These are phyloP conservation scores for Stagonosporopsis cucurbitacearum DNA, from an alignment of 2,329 filamentous ascomycete genomes.

Conservation along the genomic window DNA sequence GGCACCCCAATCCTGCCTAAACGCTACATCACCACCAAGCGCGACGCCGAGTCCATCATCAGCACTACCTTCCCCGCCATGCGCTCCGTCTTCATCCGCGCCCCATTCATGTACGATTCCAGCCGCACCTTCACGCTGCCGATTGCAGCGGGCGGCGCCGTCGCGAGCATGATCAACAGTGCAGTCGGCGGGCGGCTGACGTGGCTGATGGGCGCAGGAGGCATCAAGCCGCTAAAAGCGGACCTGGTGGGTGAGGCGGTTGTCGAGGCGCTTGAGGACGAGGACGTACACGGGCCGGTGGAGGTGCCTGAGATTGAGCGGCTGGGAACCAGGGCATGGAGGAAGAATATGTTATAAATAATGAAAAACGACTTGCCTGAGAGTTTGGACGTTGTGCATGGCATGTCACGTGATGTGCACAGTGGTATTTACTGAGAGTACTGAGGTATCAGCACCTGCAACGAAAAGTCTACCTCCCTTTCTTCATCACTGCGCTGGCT, in stretches of 20 bases:
- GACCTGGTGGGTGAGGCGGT: slow-evolving; percentile 88
- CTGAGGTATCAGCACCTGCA: too few species aligned
- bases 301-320: slow-evolving; percentile 82
- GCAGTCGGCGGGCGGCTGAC: slow-evolving; percentile 78
- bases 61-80: slow-evolving; percentile 73
- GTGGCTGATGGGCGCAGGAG: slow-evolving; percentile 79
- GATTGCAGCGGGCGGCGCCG: slow-evolving; percentile 77
- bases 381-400: too few species aligned
- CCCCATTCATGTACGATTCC: slow-evolving; percentile 88
- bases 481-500: too few species aligned
- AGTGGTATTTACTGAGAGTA: too few species aligned
- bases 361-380: too few species aligned
- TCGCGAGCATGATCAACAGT: slow-evolving; percentile 78
- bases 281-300: slow-evolving; percentile 73
- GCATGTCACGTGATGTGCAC: too few species aligned
- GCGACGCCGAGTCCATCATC: slow-evolving; percentile 84
- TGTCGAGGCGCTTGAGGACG: slow-evolving; percentile 83
- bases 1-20: slow-evolving; percentile 83
- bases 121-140: slow-evolving; percentile 83
- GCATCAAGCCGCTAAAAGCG: slow-evolving; percentile 84
- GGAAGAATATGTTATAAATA: slow-evolving; percentile 77
- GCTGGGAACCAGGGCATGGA: slow-evolving; percentile 82
- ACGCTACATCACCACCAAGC: slow-evolving; percentile 89
- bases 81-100: slow-evolving; percentile 81
- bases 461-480: too few species aligned